A percentile compares a stretch with the other conserved stretches of the same genome.
These are phyloP conservation scores for Mikania micrantha DNA, from an alignment of 129 eudicot species.

Conservation along the genomic window DNA sequence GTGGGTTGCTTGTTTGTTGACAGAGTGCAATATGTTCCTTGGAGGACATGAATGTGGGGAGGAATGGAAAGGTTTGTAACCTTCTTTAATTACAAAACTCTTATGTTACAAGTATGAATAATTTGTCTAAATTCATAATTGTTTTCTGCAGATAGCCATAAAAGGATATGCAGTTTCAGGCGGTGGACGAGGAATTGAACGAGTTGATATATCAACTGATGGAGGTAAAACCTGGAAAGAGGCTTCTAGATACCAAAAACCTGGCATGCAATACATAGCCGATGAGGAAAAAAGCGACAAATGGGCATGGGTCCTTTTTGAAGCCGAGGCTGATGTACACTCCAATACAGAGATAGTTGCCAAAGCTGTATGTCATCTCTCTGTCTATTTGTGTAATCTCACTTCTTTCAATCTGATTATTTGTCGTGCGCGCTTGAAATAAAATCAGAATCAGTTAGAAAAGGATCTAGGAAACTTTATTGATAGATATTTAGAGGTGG, in stretches of 20 bases:
- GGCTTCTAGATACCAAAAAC: slow-evolving; percentile 75
- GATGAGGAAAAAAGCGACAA: slow-evolving; percentile 72
- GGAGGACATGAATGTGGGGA: slow-evolving; percentile 66
- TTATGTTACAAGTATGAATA: neutral
- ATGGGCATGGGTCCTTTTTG: slow-evolving; percentile 98
- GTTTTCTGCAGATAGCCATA: slow-evolving; percentile 50
- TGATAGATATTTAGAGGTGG: no score
- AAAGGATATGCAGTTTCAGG: slow-evolving; percentile 98
- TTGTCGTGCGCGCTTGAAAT: no score
- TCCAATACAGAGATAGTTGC: slow-evolving; percentile 69
- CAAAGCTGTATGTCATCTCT: slow-evolving; percentile 70
- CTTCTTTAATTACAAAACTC: neutral
- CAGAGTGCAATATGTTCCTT: slow-evolving; percentile 93
- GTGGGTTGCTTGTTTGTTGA: slow-evolving; percentile 26
- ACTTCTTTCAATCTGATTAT: neutral
- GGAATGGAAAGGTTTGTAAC: slow-evolving; percentile 71
- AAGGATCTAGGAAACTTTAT: no score
- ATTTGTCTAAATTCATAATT: neutral
- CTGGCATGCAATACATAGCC: slow-evolving; percentile 60
- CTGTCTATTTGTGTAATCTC: neutral
- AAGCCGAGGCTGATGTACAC: slow-evolving; percentile 54
- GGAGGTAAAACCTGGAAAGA: slow-evolving; percentile 97
- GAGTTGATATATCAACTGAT: slow-evolving; percentile 88
- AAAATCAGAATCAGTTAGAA: no score
- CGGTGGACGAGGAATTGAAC: slow-evolving; percentile 96